Evolutionary conservation across 2,329 filamentous ascomycete genomes (phyloP).

Genomic region (Dothistroma pini): DNA sequence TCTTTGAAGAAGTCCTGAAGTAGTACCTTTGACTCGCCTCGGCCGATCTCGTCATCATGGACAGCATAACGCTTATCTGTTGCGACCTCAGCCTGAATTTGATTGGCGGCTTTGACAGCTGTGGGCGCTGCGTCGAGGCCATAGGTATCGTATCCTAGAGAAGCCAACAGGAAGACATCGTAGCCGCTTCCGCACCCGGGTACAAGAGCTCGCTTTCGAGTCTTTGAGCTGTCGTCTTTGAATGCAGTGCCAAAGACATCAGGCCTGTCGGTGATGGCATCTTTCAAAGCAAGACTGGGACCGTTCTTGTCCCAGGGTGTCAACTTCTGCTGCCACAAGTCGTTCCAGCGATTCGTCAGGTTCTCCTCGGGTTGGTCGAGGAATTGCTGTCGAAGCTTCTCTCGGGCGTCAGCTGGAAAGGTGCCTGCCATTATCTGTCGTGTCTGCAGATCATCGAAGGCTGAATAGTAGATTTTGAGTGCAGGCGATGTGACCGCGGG

Average conservation of each 20-base stretch:
- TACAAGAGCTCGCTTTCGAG: conserved; percentile 61
- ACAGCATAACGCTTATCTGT: conserved; percentile 44
- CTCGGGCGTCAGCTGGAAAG: conserved; percentile 20
- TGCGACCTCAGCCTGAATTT: conserved; percentile 37
- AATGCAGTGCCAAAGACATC: conserved; percentile 25
- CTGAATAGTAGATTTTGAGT: not conserved
- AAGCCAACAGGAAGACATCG: conserved; percentile 71
- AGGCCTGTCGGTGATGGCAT: conserved; percentile 42
- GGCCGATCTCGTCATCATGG: conserved; percentile 40
- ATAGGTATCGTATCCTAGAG: conserved; percentile 71
- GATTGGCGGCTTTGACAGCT: conserved; percentile 47
- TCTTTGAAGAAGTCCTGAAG: conserved; percentile 65
- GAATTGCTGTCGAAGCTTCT: conserved; percentile 37
- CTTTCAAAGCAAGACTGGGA: conserved; percentile 57
- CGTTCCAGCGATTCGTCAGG: conserved; percentile 34
- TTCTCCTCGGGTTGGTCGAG: conserved; percentile 38
- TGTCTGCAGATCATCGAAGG: not conserved
- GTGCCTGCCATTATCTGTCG: not conserved
- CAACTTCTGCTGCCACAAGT: conserved; percentile 53
- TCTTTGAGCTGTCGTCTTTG: conserved; percentile 8
- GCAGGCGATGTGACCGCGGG: not conserved
- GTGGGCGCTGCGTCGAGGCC: conserved; percentile 65
- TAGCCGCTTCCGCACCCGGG: conserved; percentile 80
- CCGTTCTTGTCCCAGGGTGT: conserved; percentile 59
- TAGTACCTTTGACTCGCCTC: conserved; percentile 55